Percentiles rank a stretch among this genome's conserved stretches.
Evolutionary conservation across 148 eudicot genomes (phyloP).

Genomic region (Salicornia ramosissima): DNA sequence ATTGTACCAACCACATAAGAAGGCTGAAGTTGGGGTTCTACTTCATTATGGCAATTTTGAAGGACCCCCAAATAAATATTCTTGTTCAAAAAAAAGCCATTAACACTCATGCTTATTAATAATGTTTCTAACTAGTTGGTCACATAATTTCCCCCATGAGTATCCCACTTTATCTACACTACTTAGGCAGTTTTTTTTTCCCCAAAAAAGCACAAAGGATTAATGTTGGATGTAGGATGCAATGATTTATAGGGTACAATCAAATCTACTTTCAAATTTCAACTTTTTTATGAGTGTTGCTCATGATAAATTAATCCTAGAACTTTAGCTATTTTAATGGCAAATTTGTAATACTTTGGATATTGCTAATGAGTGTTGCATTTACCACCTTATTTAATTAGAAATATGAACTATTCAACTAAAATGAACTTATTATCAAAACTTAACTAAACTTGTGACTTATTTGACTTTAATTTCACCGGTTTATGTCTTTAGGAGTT

Average conservation of each 20-base stretch:
- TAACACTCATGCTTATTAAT: background rate
- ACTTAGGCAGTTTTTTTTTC: background rate
- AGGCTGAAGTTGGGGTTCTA: constrained; percentile 1
- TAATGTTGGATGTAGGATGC: background rate
- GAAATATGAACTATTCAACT: too few relatives aligned
- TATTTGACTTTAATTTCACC: too few relatives aligned
- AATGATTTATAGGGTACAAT: background rate
- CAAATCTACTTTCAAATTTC: background rate
- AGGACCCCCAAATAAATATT: background rate
- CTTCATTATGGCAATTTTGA: background rate
- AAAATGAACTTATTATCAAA: too few relatives aligned
- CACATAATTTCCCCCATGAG: constrained; percentile 4
- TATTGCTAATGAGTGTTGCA: too few relatives aligned
- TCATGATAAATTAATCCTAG: too few relatives aligned
- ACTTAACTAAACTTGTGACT: too few relatives aligned
- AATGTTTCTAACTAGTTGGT: background rate
- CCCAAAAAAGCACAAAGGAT: background rate
- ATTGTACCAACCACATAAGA: constrained; percentile 3
- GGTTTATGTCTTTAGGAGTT: too few relatives aligned
- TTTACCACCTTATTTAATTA: too few relatives aligned
- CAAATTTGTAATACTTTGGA: too few relatives aligned
- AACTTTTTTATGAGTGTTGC: too few relatives aligned
- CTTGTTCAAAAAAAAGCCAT: constrained; percentile 1
- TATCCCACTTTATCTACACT: background rate
- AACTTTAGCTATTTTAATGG: too few relatives aligned